Conservation (phyloP, 306 rosid genomes). For the Vigna nakashimae region DNA sequence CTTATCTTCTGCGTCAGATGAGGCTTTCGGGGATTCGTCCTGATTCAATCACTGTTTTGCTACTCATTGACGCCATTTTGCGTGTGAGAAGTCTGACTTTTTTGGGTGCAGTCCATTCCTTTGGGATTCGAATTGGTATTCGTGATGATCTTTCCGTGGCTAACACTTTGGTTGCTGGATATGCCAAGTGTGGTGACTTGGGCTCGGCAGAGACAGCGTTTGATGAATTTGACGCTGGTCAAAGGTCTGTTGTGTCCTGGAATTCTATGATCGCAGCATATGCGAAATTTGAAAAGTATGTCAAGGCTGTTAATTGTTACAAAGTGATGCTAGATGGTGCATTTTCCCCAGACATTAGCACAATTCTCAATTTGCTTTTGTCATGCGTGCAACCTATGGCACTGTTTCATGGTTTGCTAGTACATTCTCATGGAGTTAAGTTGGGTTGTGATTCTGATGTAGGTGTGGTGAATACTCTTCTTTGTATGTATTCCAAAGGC, state of each 20-base stretch:
- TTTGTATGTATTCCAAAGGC: conserved; percentile 75
- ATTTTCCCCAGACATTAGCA: conserved; percentile 62
- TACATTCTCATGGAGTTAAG: conserved; percentile 68
- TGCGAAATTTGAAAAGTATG: conserved; percentile 53
- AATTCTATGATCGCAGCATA: conserved; percentile 71
- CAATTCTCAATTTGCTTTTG: conserved; percentile 62
- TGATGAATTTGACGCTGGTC: conserved; percentile 48
- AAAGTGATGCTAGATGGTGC: conserved; percentile 55
- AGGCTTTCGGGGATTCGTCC: conserved; percentile 57
- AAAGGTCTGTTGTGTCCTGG: conserved; percentile 75
- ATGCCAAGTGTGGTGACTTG: conserved; percentile 67
- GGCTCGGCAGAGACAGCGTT: conserved; percentile 54
- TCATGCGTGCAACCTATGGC: conserved; percentile 58
- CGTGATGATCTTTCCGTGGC: conserved; percentile 54
- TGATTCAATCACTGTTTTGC: conserved; percentile 63
- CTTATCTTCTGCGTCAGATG: conserved; percentile 55
- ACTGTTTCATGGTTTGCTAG: conserved; percentile 57
- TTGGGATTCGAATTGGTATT: conserved; percentile 61
- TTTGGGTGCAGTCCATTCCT: conserved; percentile 58
- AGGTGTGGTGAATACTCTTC: conserved; percentile 61
- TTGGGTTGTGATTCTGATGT: conserved; percentile 68
- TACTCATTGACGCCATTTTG: conserved; percentile 50
- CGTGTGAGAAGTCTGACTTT: conserved; percentile 43
- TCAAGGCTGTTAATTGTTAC: conserved; percentile 53
- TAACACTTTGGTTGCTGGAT: conserved; percentile 73